Evolutionary conservation across 1,284 basidiomycete genomes (phyloP).

Genomic region (Trametes hirsuta): DNA sequence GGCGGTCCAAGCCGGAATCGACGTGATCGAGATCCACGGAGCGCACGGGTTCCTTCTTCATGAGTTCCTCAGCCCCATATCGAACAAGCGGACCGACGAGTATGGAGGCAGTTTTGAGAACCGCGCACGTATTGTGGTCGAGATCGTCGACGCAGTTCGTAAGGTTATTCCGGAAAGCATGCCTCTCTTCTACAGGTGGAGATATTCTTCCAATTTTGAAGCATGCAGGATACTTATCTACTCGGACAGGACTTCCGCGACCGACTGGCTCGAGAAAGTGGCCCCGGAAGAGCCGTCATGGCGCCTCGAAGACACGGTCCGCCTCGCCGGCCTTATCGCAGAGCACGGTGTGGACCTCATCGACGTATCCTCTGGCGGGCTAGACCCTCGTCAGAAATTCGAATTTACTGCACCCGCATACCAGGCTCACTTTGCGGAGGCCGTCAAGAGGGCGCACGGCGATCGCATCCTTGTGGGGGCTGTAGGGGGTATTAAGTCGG

Average conservation of each 20-base stretch:
- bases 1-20: conserved; percentile 50
- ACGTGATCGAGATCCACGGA: conserved; percentile 38
- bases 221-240: conserved; percentile 34
- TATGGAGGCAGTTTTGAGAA: conserved; percentile 70
- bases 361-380: conserved; percentile 56
- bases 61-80: conserved; percentile 58
- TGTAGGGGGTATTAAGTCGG: conserved; percentile 63
- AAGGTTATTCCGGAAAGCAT: conserved; percentile 57
- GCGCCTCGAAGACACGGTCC: conserved; percentile 57
- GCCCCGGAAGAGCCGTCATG: conserved; percentile 49
- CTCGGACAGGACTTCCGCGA: conserved; percentile 48
- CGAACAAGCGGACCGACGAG: conserved; percentile 70
- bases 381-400: conserved; percentile 35
- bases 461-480: conserved; percentile 49
- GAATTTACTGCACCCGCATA: conserved; percentile 45
- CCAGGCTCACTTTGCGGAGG: conserved; percentile 50
- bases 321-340: conserved; percentile 46
- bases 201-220: conserved; percentile 26
- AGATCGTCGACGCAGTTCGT: conserved; percentile 49
- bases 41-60: conserved; percentile 67
- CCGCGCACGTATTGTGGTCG: conserved; percentile 50
- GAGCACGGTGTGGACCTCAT: conserved; percentile 56
- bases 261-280: conserved; percentile 56
- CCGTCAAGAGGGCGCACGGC: conserved; percentile 48
- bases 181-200: conserved; percentile 71